These are phyloP conservation scores for Aspergillus persii DNA, from an alignment of 2,329 filamentous ascomycete species.

Conservation along the genomic window DNA sequence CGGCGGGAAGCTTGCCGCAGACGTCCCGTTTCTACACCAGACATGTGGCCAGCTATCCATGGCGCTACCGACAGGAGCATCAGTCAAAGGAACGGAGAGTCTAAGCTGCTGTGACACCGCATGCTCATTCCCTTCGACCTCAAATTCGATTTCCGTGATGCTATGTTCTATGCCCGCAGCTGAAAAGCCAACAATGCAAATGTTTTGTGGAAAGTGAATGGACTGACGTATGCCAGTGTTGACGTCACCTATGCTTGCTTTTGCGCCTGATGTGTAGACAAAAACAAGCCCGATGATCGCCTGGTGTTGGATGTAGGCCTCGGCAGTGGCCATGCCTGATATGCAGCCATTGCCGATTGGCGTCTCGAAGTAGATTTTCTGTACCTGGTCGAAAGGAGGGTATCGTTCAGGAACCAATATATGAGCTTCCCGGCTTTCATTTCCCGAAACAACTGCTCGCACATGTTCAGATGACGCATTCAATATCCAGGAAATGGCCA, in stretches of 20 bases:
- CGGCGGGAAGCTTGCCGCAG: neutral
- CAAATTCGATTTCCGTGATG: slow-evolving; percentile 3
- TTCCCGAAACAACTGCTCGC: slow-evolving; percentile 3
- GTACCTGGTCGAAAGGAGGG: slow-evolving; percentile 10
- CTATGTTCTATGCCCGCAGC: neutral
- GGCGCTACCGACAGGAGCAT: neutral
- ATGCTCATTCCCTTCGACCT: neutral
- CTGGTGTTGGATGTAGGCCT: neutral
- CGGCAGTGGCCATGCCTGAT: slow-evolving; percentile 1
- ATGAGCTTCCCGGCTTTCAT: neutral
- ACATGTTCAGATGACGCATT: slow-evolving; percentile 1
- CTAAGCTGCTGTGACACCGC: neutral
- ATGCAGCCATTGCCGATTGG: no score
- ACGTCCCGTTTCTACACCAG: slow-evolving; percentile 2
- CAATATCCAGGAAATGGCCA: slow-evolving; percentile 12
- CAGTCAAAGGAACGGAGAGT: neutral
- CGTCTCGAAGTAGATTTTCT: slow-evolving; percentile 10
- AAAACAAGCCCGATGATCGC: slow-evolving; percentile 5
- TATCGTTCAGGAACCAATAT: neutral
- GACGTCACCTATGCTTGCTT: neutral
- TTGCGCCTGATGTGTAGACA: neutral
- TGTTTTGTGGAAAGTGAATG: neutral
- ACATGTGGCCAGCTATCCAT: slow-evolving; percentile 2
- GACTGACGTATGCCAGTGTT: neutral
- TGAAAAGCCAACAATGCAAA: slow-evolving; percentile 3